Evolutionary conservation across 2,329 filamentous ascomycete genomes (phyloP).

Genomic region (Paecilomyces sp.): DNA sequence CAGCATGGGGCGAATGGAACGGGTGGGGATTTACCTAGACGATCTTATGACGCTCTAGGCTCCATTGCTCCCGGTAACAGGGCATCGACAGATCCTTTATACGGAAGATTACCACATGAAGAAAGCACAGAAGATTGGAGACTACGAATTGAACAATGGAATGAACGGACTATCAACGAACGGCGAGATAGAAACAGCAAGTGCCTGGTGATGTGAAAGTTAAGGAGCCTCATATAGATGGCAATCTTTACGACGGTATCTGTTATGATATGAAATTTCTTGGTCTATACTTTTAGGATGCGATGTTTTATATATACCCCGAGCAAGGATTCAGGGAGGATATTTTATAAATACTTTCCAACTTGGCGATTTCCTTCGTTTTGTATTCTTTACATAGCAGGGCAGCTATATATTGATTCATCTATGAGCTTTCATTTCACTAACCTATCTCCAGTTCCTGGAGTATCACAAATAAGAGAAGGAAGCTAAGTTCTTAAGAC

Average conservation of each 20-base stretch:
- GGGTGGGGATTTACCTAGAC: slow-evolving; percentile 8
- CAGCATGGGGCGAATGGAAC: neutral
- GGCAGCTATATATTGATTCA: no score
- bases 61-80: slow-evolving; percentile 8
- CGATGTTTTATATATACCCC: neutral
- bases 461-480: no score
- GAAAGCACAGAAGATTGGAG: slow-evolving; percentile 25
- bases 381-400: neutral
- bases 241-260: neutral
- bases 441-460: no score
- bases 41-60: slow-evolving; percentile 11
- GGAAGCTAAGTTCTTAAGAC: no score
- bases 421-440: no score
- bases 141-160: slow-evolving; percentile 32
- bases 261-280: neutral
- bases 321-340: neutral
- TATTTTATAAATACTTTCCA: neutral
- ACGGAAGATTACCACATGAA: slow-evolving; percentile 1
- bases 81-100: neutral
- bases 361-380: neutral
- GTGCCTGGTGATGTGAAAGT: slow-evolving; percentile 30
- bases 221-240: no score
- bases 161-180: slow-evolving; percentile 29
- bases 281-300: neutral
- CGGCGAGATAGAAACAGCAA: slow-evolving; percentile 25